A percentile compares a stretch with the other conserved stretches of the same genome.
Conservation (phyloP, 2,329 filamentous ascomycete genomes). For the Cladosporium sp. region DNA sequence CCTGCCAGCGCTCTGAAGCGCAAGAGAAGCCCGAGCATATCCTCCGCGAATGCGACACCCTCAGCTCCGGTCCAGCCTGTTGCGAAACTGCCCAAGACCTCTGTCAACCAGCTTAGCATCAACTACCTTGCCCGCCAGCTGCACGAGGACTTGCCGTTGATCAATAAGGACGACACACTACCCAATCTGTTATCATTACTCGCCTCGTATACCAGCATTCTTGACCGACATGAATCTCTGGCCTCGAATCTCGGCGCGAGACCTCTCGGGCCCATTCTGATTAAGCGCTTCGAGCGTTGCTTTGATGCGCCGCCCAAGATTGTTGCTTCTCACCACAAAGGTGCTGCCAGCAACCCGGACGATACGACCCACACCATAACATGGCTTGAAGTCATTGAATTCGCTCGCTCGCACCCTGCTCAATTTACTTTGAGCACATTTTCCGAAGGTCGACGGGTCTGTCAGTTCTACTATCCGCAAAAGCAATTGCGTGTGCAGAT, state of each 20-base stretch:
- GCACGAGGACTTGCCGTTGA: conserved; percentile 58
- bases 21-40: conserved; percentile 39
- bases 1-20: conserved; percentile 39
- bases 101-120: conserved; percentile 59
- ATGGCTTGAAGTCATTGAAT: conserved; percentile 83
- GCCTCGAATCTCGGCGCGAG: conserved; percentile 81
- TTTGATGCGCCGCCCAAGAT: conserved; percentile 77
- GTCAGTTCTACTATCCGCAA: conserved; percentile 67
- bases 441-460: conserved; percentile 65
- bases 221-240: conserved; percentile 81
- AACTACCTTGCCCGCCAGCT: conserved; percentile 64
- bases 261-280: conserved; percentile 73
- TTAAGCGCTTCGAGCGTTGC: conserved; percentile 80
- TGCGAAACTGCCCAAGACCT: conserved; percentile 51
- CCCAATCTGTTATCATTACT: conserved; percentile 68
- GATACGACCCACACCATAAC: conserved; percentile 52
- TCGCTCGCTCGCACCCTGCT: conserved; percentile 72
- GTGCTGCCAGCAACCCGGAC: conserved; percentile 37
- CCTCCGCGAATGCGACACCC: conserved; percentile 22
- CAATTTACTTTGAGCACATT: conserved; percentile 71
- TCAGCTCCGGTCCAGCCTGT: conserved; percentile 26
- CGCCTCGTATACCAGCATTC: conserved; percentile 76
- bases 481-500: conserved; percentile 82
- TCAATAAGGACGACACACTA: conserved; percentile 66
- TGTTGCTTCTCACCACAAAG: conserved; percentile 52